A percentile compares a stretch with the other conserved stretches of the same genome.
Conservation (phyloP, 495 filamentous ascomycete species). For the Lophiotrema nucula region DNA sequence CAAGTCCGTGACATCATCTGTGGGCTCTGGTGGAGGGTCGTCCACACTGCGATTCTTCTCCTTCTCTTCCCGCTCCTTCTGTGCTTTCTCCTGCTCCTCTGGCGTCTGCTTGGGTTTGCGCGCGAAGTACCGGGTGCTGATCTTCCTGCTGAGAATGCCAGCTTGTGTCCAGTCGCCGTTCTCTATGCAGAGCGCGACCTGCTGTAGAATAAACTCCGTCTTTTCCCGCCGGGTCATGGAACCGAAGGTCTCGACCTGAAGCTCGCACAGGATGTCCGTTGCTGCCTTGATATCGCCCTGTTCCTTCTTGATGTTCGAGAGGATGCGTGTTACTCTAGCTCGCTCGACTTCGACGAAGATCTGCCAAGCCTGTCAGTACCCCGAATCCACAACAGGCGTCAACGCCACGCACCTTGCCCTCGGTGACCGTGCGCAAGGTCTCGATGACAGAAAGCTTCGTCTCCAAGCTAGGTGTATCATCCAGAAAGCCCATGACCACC, state of each 20-base stretch:
- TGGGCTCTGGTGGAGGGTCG: conserved; percentile 69
- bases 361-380: conserved; percentile 43
- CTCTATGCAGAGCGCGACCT: conserved; percentile 93
- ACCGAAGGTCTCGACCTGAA: conserved; percentile 98
- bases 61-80: conserved; percentile 63
- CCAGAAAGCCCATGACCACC: conserved; percentile 87
- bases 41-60: conserved; percentile 68
- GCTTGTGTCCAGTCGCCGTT: conserved; percentile 95
- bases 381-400: not conserved
- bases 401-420: conserved; percentile 71
- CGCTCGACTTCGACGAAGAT: conserved; percentile 99
- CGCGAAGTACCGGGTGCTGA: conserved; percentile 86
- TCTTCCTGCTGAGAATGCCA: conserved; percentile 90
- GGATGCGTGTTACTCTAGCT: conserved; percentile 87
- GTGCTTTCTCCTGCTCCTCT: conserved; percentile 84
- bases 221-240: conserved; percentile 97
- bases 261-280: conserved; percentile 89
- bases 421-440: conserved; percentile 91
- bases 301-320: conserved; percentile 94
- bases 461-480: conserved; percentile 73
- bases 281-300: conserved; percentile 90
- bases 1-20: conserved; percentile 92
- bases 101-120: conserved; percentile 85
- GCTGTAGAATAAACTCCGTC: conserved; percentile 95
- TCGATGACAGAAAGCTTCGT: conserved; percentile 91